A percentile compares a stretch with the other conserved stretches of the same genome.
These are phyloP conservation scores for Diaporthe humulicola DNA, from an alignment of 2,329 filamentous ascomycete genomes.

Conservation along the genomic window DNA sequence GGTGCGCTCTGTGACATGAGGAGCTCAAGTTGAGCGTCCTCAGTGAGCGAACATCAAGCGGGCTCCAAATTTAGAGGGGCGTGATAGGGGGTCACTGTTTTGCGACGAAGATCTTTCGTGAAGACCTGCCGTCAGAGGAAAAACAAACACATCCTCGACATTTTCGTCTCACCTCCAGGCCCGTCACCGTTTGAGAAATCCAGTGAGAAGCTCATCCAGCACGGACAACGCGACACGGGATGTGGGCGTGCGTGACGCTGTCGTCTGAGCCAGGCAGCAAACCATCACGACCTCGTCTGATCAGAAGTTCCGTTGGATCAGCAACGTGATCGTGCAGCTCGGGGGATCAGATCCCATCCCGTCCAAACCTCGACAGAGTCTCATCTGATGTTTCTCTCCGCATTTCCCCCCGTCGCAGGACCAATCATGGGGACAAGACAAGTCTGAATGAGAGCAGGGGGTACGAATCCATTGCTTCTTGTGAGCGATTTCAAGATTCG, in stretches of 20 bases:
- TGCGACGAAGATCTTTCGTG: conserved; percentile 5
- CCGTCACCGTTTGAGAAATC: background rate
- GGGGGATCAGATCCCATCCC: background rate
- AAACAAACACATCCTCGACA: background rate
- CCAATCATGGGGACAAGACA: conserved; percentile 1
- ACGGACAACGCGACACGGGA: conserved; percentile 9
- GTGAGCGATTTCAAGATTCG: background rate
- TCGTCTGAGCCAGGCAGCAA: conserved; percentile 1
- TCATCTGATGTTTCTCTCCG: background rate
- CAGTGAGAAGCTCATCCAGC: conserved; percentile 8
- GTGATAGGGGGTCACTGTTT: background rate
- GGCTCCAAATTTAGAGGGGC: conserved; percentile 2
- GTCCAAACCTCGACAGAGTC: background rate
- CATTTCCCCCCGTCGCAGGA: background rate
- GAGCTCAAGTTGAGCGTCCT: background rate
- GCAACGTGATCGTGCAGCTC: background rate
- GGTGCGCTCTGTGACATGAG: background rate
- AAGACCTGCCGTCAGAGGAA: background rate
- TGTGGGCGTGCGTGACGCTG: background rate
- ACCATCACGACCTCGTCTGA: background rate
- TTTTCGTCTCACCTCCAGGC: background rate
- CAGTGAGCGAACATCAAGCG: background rate
- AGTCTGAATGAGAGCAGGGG: conserved; percentile 5
- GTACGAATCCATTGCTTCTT: conserved; percentile 12
- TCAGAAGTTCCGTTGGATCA: background rate